Conservation (phyloP, 73 alveolate genomes). For the Paramecium sexaurelia region DNA sequence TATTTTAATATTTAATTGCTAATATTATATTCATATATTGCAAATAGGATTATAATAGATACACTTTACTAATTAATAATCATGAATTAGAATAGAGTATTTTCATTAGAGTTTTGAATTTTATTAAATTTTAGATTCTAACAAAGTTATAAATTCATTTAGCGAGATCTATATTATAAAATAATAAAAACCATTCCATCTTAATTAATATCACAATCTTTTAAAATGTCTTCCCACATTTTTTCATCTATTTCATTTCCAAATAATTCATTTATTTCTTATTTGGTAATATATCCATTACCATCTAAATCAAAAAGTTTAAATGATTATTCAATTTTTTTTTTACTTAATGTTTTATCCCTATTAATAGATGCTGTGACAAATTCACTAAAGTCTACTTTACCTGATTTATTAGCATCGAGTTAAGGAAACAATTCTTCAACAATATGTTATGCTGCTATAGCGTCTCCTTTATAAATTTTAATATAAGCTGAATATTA, state of each 20-base stretch:
- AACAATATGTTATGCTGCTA: constrained; percentile 12
- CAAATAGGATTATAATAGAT: too few relatives aligned
- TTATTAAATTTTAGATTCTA: background rate
- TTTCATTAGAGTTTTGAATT: background rate
- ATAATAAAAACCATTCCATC: constrained; percentile 42
- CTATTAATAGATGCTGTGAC: constrained; percentile 37
- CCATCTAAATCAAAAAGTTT: constrained; percentile 53
- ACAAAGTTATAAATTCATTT: background rate
- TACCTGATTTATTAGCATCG: constrained; percentile 53
- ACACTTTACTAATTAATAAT: too few relatives aligned
- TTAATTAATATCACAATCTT: constrained; percentile 23
- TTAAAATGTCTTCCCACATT: constrained; percentile 42
- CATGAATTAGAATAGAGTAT: background rate
- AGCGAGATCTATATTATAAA: background rate
- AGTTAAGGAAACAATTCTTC: constrained; percentile 37
- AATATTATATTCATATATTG: too few relatives aligned
- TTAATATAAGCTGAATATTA: background rate
- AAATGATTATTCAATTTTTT: constrained; percentile 51
- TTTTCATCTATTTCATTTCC: constrained; percentile 48
- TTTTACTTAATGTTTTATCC: constrained; percentile 8
- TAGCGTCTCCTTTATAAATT: constrained; percentile 15
- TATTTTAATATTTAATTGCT: too few relatives aligned
- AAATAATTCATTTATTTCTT: constrained; percentile 38
- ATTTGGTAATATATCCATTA: constrained; percentile 36
- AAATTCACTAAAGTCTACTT: constrained; percentile 58